Base-by-base conservation (phyloP, 2,329 filamentous ascomycete genomes). In the Alternaria metachromatica region DNA sequence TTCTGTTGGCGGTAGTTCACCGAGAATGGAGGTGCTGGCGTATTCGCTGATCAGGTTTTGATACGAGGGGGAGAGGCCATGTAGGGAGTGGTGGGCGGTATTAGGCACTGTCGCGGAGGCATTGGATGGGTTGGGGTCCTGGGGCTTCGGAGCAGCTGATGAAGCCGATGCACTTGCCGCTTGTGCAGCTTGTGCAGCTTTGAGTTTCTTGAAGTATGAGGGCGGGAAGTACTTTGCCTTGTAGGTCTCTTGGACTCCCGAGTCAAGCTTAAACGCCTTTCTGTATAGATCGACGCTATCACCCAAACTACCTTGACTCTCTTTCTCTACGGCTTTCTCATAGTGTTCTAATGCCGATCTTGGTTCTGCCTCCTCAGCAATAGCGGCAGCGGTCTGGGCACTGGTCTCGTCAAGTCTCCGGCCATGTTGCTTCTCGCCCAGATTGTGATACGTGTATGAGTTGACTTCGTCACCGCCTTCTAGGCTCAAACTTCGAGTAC, bases 281-380 rank as follows among this genome's bases (percentile, higher is more conserved):
- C 96, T 89, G 80, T 99, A 99, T 55, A 96, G 86, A 68, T 87
- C 89, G 59, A 99, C 79, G 76, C 95, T 98, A 67, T 98, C 95
- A 6, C 94, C 94, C 55, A 98, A 84, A 66, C 89, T 96, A 1
- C 96, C 96, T 72, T 92, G 88, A 0, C 86, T 87, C 81, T 99
- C 96, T 79, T 90, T 94, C 80, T 96, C 92, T 60, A 97, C 94
- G 4, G 95, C 96, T 76, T 88, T 89, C 78, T 98, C 96, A 74
- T 96, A 98, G 79, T 97, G 92, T 72, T 98, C 96, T 15, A 99
- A 82, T 1, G 96, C 96, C 11, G 94, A 92, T 21, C 84, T 83
- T 5, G 92, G 92, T 70, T 91, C 87, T 62, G 77, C 68, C 18
- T 66, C 75, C 21, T 65, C 68, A 11, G 70, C 63, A 4, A 76